These are phyloP conservation scores for Pyrenula massariospora DNA, from an alignment of 495 filamentous ascomycete genomes.

Conservation along the genomic window DNA sequence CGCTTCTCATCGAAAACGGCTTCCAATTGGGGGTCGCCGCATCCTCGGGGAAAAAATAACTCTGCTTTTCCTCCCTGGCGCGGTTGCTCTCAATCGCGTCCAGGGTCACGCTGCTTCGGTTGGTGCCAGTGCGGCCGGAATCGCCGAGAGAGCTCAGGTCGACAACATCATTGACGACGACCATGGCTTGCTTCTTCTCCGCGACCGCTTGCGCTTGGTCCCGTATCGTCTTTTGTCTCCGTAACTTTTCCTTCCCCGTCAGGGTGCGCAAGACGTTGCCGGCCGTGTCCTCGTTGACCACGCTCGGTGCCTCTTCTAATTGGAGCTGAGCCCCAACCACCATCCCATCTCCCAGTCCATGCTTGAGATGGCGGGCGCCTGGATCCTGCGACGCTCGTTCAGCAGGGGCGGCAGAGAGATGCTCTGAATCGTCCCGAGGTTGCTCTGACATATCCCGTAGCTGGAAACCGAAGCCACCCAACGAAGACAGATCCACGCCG, in stretches of 20 bases:
- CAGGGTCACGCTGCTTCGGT: not conserved
- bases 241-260: not conserved
- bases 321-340: not conserved
- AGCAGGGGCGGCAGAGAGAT: not conserved
- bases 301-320: not conserved
- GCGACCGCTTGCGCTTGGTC: slow-evolving; percentile 7
- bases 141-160: slow-evolving; percentile 11
- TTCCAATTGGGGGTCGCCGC: slow-evolving; percentile 55
- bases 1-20: slow-evolving; percentile 57
- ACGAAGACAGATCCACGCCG: slow-evolving; percentile 10
- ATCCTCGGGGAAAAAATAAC: slow-evolving; percentile 36
- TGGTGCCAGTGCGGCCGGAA: not conserved
- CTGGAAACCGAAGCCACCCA: slow-evolving; percentile 6
- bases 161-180: slow-evolving; percentile 9
- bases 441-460: not conserved
- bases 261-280: not conserved
- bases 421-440: not conserved
- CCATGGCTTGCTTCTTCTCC: slow-evolving; percentile 6
- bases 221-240: slow-evolving; percentile 3
- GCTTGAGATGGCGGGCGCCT: not conserved
- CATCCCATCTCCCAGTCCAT: slow-evolving; percentile 1
- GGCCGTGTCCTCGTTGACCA: not conserved
- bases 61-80: slow-evolving; percentile 9
- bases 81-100: not conserved
- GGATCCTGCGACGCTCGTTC: not conserved